These are phyloP conservation scores for Arachis monticola DNA, from an alignment of 331 rosid species.

Conservation along the genomic window DNA sequence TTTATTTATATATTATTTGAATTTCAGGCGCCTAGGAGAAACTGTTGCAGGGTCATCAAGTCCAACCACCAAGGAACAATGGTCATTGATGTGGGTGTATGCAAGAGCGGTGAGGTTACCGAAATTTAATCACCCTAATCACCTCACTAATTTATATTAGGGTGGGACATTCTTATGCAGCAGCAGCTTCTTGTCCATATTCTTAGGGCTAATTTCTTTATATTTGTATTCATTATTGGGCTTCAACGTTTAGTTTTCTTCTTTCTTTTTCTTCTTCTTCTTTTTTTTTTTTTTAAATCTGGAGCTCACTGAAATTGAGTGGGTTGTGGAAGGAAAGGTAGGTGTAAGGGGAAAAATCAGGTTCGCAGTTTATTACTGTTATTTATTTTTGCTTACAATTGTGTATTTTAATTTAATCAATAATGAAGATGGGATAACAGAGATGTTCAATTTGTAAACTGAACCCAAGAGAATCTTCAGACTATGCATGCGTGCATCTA, in stretches of 20 bases:
- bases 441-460: constrained; percentile 25
- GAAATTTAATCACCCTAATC: constrained; percentile 45
- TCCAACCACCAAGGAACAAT: constrained; percentile 60
- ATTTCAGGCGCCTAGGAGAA: constrained; percentile 87
- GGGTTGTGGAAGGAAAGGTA: constrained; percentile 35
- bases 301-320: constrained; percentile 24
- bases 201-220: constrained; percentile 49
- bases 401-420: constrained; percentile 22
- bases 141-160: constrained; percentile 11
- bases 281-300: constrained; percentile 32
- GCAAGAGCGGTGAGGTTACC: constrained; percentile 73
- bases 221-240: constrained; percentile 39
- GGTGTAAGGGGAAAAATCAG: constrained; percentile 25
- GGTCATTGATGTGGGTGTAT: constrained; percentile 77
- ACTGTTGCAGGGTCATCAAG: constrained; percentile 79
- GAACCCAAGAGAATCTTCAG: not conserved
- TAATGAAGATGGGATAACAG: constrained; percentile 11
- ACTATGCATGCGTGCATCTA: not conserved
- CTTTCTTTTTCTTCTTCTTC: constrained; percentile 22
- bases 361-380: constrained; percentile 22
- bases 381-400: constrained; percentile 10
- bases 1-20: not conserved
- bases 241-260: not conserved
- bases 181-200: constrained; percentile 21
- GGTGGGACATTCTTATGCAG: constrained; percentile 5